Evolutionary conservation across 768 basidiomycete genomes (phyloP).

Genomic region (Gautieria morchelliformis): DNA sequence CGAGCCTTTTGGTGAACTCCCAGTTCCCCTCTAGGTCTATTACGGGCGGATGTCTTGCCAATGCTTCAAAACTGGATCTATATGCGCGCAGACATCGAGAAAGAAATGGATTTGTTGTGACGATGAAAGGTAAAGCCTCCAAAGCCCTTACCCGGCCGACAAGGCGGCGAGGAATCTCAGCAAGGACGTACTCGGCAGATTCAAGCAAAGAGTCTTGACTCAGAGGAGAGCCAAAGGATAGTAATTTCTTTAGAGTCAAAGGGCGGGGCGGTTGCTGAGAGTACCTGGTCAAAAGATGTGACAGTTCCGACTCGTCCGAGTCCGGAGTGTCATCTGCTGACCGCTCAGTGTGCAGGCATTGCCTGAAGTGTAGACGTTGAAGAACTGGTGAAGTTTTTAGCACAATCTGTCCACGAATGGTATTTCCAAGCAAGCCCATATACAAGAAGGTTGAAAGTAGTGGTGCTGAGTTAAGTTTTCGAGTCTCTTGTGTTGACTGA

Average conservation of each 20-base stretch:
- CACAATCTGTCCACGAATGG: neutral
- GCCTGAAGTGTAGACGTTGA: neutral
- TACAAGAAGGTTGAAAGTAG: too few species aligned
- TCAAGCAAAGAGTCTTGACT: constrained; percentile 59
- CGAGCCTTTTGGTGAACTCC: constrained; percentile 57
- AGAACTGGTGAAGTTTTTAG: too few species aligned
- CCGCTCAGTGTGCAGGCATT: constrained; percentile 7
- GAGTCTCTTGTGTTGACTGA: too few species aligned
- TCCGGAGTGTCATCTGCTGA: constrained; percentile 20
- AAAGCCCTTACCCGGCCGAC: constrained; percentile 66
- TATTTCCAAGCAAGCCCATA: too few species aligned
- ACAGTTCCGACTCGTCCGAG: constrained; percentile 34
- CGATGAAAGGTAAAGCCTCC: constrained; percentile 76
- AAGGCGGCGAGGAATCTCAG: constrained; percentile 70
- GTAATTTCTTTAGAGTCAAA: constrained; percentile 59
- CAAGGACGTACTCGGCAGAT: constrained; percentile 65
- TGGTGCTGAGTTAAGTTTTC: too few species aligned
- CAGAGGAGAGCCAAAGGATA: constrained; percentile 69
- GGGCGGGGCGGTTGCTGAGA: constrained; percentile 55
- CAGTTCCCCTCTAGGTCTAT: constrained; percentile 60
- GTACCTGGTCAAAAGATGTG: constrained; percentile 52
- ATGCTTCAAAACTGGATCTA: constrained; percentile 56
- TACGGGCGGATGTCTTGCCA: constrained; percentile 59
- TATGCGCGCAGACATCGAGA: constrained; percentile 59
- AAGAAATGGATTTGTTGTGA: constrained; percentile 85